Evolutionary conservation across 805 yeast genomes (phyloP).

Genomic region (Teunomyces barrocoloradensis): DNA sequence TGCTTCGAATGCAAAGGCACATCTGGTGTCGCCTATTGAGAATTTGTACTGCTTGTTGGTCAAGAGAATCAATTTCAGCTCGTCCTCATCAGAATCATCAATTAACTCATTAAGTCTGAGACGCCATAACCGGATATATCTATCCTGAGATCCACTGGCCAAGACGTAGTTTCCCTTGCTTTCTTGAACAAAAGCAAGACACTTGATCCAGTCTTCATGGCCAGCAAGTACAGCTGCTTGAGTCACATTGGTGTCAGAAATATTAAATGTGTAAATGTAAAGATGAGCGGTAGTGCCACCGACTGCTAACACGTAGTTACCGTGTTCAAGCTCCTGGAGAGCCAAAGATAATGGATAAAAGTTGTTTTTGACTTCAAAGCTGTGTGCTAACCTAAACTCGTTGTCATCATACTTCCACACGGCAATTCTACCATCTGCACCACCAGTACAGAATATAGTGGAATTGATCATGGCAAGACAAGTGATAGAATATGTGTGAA

Average conservation of each 20-base stretch:
- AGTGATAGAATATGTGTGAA: constrained; percentile 53
- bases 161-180: constrained; percentile 55
- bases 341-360: constrained; percentile 46
- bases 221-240: constrained; percentile 66
- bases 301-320: constrained; percentile 52
- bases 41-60: constrained; percentile 75
- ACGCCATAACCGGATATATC: constrained; percentile 90
- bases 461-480: constrained; percentile 44
- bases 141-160: constrained; percentile 91
- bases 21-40: constrained; percentile 32
- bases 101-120: constrained; percentile 54
- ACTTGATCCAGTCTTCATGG: constrained; percentile 95
- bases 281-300: constrained; percentile 67
- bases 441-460: constrained; percentile 54
- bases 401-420: constrained; percentile 45
- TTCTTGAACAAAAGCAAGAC: constrained; percentile 57
- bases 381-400: constrained; percentile 21
- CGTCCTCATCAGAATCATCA: constrained; percentile 57
- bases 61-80: constrained; percentile 48
- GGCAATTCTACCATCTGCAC: constrained; percentile 57
- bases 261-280: constrained; percentile 49
- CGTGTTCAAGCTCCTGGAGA: constrained; percentile 28
- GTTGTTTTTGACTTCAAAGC: constrained; percentile 40
- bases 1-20: constrained; percentile 81
- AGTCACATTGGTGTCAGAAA: constrained; percentile 18